Evolutionary conservation across 2,329 filamentous ascomycete genomes (phyloP).

Genomic region (Apiospora phragmitis): DNA sequence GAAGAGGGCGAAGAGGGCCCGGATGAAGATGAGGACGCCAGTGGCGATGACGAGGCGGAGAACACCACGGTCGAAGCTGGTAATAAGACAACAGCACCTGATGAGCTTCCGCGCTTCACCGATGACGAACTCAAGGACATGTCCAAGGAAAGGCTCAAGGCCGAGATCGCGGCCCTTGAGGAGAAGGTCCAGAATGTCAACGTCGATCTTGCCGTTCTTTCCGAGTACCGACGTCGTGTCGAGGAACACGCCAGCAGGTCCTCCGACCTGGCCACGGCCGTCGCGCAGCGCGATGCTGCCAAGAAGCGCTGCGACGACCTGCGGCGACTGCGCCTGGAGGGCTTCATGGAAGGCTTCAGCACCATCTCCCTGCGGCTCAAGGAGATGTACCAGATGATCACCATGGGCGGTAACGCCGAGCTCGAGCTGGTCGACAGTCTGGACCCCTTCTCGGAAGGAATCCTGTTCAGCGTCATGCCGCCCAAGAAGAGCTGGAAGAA

Average conservation of each 20-base stretch:
- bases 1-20: conserved; percentile 28
- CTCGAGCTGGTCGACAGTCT: conserved; percentile 94
- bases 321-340: conserved; percentile 83
- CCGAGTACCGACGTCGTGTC: conserved; percentile 83
- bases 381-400: conserved; percentile 99
- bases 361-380: conserved; percentile 92
- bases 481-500: conserved; percentile 99
- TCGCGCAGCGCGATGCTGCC: conserved; percentile 76
- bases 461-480: conserved; percentile 97
- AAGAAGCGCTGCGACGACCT: conserved; percentile 94
- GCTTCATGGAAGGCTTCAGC: conserved; percentile 98
- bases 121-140: conserved; percentile 68
- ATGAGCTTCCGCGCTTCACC: conserved; percentile 76
- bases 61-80: conserved; percentile 13
- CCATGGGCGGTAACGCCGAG: conserved; percentile 98
- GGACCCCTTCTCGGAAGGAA: conserved; percentile 96
- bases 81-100: conserved; percentile 34
- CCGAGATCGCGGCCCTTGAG: conserved; percentile 62
- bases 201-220: conserved; percentile 85
- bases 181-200: conserved; percentile 79
- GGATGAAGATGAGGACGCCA: conserved; percentile 23
- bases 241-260: conserved; percentile 80
- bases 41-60: conserved; percentile 18
- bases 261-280: conserved; percentile 78
- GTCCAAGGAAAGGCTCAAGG: conserved; percentile 61